Evolutionary conservation across 805 yeast species (phyloP), one percentile per base, ranked within the genome.

Genomic region (Candida ficus): DNA sequence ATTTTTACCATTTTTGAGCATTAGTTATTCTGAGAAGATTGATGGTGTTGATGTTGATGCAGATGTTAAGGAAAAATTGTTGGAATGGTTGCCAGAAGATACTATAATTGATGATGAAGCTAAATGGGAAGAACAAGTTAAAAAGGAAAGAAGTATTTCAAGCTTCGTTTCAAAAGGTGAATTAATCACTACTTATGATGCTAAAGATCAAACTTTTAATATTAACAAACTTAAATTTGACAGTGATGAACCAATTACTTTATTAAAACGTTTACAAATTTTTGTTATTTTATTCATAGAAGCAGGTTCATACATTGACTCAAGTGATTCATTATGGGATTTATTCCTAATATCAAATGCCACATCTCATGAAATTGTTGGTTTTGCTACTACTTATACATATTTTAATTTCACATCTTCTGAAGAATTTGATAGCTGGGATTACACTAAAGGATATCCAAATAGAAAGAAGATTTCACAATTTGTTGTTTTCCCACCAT

Each of bases 221-320:
- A 64, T 89, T 13, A 80, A 73, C 60, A 76, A 73, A 44, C 40
- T 60, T 1, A 55, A 58, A 20, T 46, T 67, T 11, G 70, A 67
- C 34, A 55, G 54, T 0, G 54, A 53, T 6, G 78, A 80, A 22
- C 16, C 22, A 13, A 13, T 14, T 17, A 50, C 9, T 8, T 63
- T 34, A 16, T 64, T 35, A 76, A 73, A 70, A 37, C 64, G 96
- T 44, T 68, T 89, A 48, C 95, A 88, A 50, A 78, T 90, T 2
- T 76, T 93, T 50, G 85, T 86, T 13, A 64, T 91, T 21, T 67
- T 93, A 10, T 89, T 82, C 63, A 91, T 93, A 50, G 99, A 93
- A 58, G 98, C 96, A 0, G 98, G 96, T 2, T 79, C 95, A 1
- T 86, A 77, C 53, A 88, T 93, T 41, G 96, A 90, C 56, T 70